Evolutionary conservation across 1,284 basidiomycete species (phyloP), one percentile per base, ranked within the genome.

Genomic region (Stygiomarasmius scandens): DNA sequence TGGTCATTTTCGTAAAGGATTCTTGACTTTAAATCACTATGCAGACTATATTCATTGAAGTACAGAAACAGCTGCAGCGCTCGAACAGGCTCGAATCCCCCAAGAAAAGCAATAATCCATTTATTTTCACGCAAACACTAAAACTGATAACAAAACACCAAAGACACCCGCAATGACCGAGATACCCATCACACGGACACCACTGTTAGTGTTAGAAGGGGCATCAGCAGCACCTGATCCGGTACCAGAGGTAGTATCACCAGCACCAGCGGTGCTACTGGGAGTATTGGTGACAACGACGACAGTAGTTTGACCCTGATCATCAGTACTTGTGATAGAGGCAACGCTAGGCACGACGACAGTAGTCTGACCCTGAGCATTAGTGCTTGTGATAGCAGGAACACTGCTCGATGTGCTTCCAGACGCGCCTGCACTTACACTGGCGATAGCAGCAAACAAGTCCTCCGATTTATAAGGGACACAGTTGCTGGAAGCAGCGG

Each of bases 401-500:
- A 63, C 60, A 46, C n/a, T n/a, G n/a, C n/a, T n/a, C n/a, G 69
- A 49, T 2, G 62, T 23, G 12, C 59, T 32, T 12, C 12, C 29
- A 5, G 29, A 32, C 5, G 12, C 29, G 12, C 29, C 12, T 6
- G 34, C 43, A 14, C 55, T 66, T n/a, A 70, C 66, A 44, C 63
- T 67, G 2, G 72, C 67, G 10, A 75, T 60, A 20, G 72, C 66
- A 12, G 73, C 65, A 52, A 75, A 92, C 24, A 92, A 74, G 20
- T 75, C 77, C 1, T 80, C 65, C 14, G 83, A 86, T 23, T 75
- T 65, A 70, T 78, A 85, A 1, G 81, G 78, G 25, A 77, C 74
- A 68, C 91, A 93, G 72, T 83, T 83, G 48, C 83, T 85, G 25
- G 81, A 82, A 1, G 83, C 71, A 9, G 90, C 88, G 29, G 86